Evolutionary conservation across 306 rosid species (phyloP).

Genomic region (Prunus mongolica): DNA sequence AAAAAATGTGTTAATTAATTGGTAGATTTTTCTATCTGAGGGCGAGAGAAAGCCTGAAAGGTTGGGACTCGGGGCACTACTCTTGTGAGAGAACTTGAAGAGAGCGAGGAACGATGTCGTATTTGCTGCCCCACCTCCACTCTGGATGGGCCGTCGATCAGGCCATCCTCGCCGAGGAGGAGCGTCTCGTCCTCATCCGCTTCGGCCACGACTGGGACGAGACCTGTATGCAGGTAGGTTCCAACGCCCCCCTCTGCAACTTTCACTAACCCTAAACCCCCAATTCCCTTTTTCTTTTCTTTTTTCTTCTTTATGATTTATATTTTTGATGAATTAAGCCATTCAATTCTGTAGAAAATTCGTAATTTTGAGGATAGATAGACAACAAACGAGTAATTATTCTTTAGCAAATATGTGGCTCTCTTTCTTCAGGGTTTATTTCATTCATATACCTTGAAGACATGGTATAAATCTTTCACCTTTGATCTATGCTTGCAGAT

Average conservation of each 20-base stretch:
- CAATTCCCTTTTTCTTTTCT: background rate
- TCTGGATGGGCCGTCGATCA: constrained; percentile 67
- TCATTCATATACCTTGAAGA: background rate
- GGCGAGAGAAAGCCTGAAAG: background rate
- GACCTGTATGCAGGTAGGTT: constrained; percentile 81
- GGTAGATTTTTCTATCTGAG: background rate
- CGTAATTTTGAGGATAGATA: background rate
- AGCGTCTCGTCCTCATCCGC: constrained; percentile 79
- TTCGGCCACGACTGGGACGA: constrained; percentile 90
- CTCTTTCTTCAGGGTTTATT: background rate
- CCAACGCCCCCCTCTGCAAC: background rate
- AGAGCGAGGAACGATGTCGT: constrained; percentile 11
- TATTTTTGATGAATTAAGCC: background rate
- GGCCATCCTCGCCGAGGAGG: constrained; percentile 83
- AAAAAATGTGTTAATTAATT: too few relatives aligned
- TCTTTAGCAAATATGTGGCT: background rate
- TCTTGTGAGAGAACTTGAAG: background rate
- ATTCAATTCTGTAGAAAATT: background rate
- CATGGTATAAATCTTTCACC: background rate
- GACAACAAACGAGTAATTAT: too few relatives aligned
- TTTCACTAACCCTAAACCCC: background rate
- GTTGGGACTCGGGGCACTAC: background rate
- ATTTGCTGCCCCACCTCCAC: constrained; percentile 70
- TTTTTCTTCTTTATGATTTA: background rate
- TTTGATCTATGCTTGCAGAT: background rate